Evolutionary conservation across 129 eudicot genomes (phyloP).

Genomic region (Lactuca saligna): DNA sequence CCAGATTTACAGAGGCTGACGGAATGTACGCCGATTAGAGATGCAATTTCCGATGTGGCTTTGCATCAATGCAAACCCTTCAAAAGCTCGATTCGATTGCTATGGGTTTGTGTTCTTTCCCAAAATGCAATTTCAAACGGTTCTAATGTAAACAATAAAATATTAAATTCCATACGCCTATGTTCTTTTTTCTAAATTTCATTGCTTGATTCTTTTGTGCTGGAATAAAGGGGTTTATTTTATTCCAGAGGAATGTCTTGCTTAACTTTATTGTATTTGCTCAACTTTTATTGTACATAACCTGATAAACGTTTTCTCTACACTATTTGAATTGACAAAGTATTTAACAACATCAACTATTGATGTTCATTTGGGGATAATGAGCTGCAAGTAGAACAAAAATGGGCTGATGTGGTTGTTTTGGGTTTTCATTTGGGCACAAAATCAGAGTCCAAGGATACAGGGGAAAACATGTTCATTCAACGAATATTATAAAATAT

Average conservation of each 20-base stretch:
- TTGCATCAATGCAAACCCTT: constrained; percentile 59
- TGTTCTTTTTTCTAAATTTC: background rate
- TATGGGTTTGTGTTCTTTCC: constrained; percentile 46
- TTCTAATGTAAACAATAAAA: no score
- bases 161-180: no score
- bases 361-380: constrained; percentile 40
- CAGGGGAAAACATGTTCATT: constrained; percentile 32
- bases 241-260: constrained; percentile 5
- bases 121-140: constrained; percentile 12
- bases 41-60: constrained; percentile 42
- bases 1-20: constrained; percentile 37
- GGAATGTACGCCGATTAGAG: constrained; percentile 36
- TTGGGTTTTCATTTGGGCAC: constrained; percentile 68
- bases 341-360: constrained; percentile 9
- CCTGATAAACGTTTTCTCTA: constrained; percentile 2
- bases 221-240: background rate
- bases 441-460: constrained; percentile 44
- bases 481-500: no score
- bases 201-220: constrained; percentile 1
- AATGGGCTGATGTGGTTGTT: constrained; percentile 97
- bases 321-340: constrained; percentile 11
- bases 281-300: background rate
- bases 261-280: background rate
- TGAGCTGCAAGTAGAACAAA: constrained; percentile 41
- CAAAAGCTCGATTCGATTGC: constrained; percentile 25